Base-by-base conservation (phyloP, 805 yeast genomes). In the Metschnikowia similis region DNA sequence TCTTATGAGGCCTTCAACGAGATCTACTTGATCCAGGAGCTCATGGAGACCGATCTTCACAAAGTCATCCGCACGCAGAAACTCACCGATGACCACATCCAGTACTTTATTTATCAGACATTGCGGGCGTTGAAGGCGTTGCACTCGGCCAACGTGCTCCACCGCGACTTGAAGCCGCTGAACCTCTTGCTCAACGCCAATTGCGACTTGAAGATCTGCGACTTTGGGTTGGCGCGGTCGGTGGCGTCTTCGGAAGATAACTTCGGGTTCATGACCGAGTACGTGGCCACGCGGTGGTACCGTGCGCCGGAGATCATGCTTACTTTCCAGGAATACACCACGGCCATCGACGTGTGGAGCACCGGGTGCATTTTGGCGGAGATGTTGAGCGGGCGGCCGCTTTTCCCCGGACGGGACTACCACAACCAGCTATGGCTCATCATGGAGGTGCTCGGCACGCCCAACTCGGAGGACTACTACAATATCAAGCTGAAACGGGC, bases 231-330 rank as follows among this genome's bases (percentile, higher is more conserved):
- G 41, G 97, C 98, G 1, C 72, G 87, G 51, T 70, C 83, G 17
- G 77, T 82, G 51, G 82, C 89, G 35, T 74, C 80, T 51, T 73
- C 72, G 48, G 84, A 84, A 59, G 84, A 83, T 61, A 84, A 83
- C 63, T 79, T 82, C 53, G 89, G 89, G 5, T 84, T 83, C 65
- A 86, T 92, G 96, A 92, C 98, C 2, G 98, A 92, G 67, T 92
- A 92, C 65, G 98, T 92, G 40, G 98, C 98, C 8, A 92, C 98
- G 3, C 75, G 98, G 56, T 92, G 98, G 97, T 92, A 92, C 67
- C 76, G 98, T 49, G 98, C 98, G 0, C 98, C 98, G 0, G 98
- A 92, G 61, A 90, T 92, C 65, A 92, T 92, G 98, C 77, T 92
- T 45, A 89, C 96, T 11, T 89, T 91, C 60, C 92, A 90, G 55